Base-by-base conservation (phyloP, 1,284 basidiomycete species). In the Laetiporus sulphureus region DNA sequence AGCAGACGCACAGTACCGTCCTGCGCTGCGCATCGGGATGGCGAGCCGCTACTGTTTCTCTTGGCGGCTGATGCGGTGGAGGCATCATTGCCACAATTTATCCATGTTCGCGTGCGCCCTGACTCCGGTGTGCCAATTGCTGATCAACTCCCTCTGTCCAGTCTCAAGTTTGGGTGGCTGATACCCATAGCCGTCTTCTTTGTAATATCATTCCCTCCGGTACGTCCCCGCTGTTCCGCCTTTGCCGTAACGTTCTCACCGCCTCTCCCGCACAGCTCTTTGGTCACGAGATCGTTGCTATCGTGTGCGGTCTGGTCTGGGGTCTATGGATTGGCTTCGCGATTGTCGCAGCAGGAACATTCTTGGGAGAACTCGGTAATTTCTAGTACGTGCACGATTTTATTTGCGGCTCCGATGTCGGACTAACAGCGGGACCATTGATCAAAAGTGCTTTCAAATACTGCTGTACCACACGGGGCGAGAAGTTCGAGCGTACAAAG, bases 101-200 rank as follows among this genome's bases (percentile, higher is more conserved):
- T n/a, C n/a, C n/a, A n/a, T n/a, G n/a, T n/a, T n/a, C n/a, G n/a
- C n/a, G n/a, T n/a, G n/a, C n/a, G n/a, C n/a, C n/a, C n/a, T n/a
- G n/a, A n/a, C n/a, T n/a, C n/a, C n/a, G n/a, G n/a, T n/a, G n/a
- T n/a, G n/a, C n/a, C n/a, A n/a, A n/a, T n/a, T n/a, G n/a, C n/a
- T n/a, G n/a, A n/a, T n/a, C n/a, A n/a, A n/a, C n/a, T n/a, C n/a
- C n/a, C n/a, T n/a, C n/a, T n/a, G 25, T 10, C 20, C 46, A 65
- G 63, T 27, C 48, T 64, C 12, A 58, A 58, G 1, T 60, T 48
- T 31, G 91, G 91, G 15, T 94, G 82, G 82, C 61, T 84, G 13
- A 89, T 95, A 32, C 91, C 91, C 1, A 89, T 93, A 36, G 86
- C 65, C 33, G 69, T 91, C 38, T 67, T 89, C 20, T 84, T 90